Evolutionary conservation across 108 stramenopile species (phyloP).

Genomic region (Mediolabrus comicus): DNA sequence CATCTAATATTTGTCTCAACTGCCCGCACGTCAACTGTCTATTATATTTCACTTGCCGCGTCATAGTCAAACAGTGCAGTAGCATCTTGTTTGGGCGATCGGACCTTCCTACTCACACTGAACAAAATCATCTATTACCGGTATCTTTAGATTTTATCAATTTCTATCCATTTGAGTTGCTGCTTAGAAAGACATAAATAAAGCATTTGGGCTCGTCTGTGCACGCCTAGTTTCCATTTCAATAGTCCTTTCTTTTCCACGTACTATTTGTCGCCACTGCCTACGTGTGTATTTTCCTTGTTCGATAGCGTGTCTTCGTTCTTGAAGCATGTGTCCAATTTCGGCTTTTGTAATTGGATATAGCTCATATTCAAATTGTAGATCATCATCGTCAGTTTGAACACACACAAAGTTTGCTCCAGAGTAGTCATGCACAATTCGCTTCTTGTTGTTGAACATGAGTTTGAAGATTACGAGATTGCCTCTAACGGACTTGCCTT

Average conservation of each 20-base stretch:
- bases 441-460: background rate
- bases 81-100: too few species aligned
- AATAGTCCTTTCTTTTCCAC: background rate
- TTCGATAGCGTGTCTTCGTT: conserved; percentile 11
- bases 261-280: conserved; percentile 4
- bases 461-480: background rate
- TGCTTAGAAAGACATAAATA: background rate
- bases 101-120: too few species aligned
- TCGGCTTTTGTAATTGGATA: conserved; percentile 7
- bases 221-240: background rate
- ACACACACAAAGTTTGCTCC: background rate
- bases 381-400: conserved; percentile 12
- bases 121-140: too few species aligned
- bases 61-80: too few species aligned
- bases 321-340: conserved; percentile 11
- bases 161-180: too few species aligned
- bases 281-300: conserved; percentile 16
- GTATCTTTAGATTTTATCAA: too few species aligned
- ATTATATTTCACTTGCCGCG: too few species aligned
- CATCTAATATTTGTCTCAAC: too few species aligned
- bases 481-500: background rate
- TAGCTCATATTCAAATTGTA: conserved; percentile 5
- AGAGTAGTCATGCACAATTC: background rate
- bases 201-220: background rate
- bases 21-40: too few species aligned